A percentile compares a stretch with the other conserved stretches of the same genome.
phyloP scores from a whole-genome alignment of 2,329 filamentous ascomycete species.

The Amesomyces nigricolor region DNA sequence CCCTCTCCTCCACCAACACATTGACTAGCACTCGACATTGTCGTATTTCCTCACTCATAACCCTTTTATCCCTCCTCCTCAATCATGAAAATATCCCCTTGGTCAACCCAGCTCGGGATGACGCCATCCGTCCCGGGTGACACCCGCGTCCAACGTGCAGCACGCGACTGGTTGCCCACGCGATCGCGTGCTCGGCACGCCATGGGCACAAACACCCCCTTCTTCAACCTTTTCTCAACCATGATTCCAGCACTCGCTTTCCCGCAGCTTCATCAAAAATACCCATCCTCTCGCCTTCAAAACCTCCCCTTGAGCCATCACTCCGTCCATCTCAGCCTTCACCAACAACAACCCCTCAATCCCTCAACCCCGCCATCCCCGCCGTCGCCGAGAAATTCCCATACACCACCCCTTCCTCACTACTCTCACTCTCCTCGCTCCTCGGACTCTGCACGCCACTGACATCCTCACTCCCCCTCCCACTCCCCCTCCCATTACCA shows the following conservation, averaged over 20 bases:
- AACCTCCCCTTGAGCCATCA: neutral
- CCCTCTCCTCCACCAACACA: neutral
- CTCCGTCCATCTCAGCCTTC: neutral
- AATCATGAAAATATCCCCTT: neutral
- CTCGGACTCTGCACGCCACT: slow-evolving; percentile 49
- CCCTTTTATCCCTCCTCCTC: neutral
- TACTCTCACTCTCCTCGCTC: slow-evolving; percentile 44
- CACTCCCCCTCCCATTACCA: slow-evolving; percentile 27
- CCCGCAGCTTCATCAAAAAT: neutral
- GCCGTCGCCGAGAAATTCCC: slow-evolving; percentile 34
- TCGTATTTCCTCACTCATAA: neutral
- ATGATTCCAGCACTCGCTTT: neutral
- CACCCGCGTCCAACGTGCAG: neutral
- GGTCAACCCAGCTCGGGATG: neutral
- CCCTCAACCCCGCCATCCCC: slow-evolving; percentile 28
- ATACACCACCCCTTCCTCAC: slow-evolving; percentile 50
- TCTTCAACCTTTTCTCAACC: neutral
- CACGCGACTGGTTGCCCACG: neutral
- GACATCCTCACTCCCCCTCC: slow-evolving; percentile 42
- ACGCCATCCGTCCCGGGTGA: slow-evolving; percentile 6
- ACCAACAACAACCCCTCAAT: slow-evolving; percentile 5
- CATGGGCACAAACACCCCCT: slow-evolving; percentile 9
- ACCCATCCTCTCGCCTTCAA: neutral
- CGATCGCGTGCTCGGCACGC: slow-evolving; percentile 20
- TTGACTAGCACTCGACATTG: neutral